Evolutionary conservation across 306 rosid genomes (phyloP).

Genomic region (Castanospermum australe): DNA sequence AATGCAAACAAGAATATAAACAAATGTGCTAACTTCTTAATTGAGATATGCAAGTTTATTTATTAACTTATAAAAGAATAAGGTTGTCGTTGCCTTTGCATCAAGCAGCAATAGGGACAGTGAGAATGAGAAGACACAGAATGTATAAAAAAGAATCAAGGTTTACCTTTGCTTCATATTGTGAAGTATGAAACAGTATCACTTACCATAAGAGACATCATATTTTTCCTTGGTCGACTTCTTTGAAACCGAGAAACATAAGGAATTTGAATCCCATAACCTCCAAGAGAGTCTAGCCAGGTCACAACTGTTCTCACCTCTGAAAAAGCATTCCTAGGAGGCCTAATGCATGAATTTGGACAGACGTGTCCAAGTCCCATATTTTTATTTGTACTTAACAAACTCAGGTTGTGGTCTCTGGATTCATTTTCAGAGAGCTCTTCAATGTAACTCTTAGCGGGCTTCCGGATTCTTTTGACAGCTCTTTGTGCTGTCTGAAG

Average conservation of each 20-base stretch:
- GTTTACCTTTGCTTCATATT: background rate
- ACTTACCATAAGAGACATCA: slow-evolving; percentile 76
- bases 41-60: background rate
- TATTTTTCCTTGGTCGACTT: slow-evolving; percentile 89
- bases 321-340: slow-evolving; percentile 49
- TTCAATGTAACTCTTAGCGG: slow-evolving; percentile 95
- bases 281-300: slow-evolving; percentile 79
- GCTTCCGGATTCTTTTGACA: slow-evolving; percentile 86
- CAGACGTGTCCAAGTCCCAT: slow-evolving; percentile 43
- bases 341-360: slow-evolving; percentile 39
- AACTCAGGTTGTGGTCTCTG: slow-evolving; percentile 56
- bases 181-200: slow-evolving; percentile 21
- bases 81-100: background rate
- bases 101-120: slow-evolving; percentile 22
- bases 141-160: background rate
- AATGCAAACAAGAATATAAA: too few relatives aligned
- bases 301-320: slow-evolving; percentile 62
- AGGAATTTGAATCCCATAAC: slow-evolving; percentile 78
- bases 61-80: background rate
- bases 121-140: slow-evolving; percentile 4
- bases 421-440: slow-evolving; percentile 86
- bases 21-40: too few relatives aligned
- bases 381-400: slow-evolving; percentile 40
- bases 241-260: slow-evolving; percentile 85
- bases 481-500: slow-evolving; percentile 52